A percentile compares a stretch with the other conserved stretches of the same genome.
Conservation (phyloP, 1,284 basidiomycete genomes). For the Melampsora larici-populina region DNA sequence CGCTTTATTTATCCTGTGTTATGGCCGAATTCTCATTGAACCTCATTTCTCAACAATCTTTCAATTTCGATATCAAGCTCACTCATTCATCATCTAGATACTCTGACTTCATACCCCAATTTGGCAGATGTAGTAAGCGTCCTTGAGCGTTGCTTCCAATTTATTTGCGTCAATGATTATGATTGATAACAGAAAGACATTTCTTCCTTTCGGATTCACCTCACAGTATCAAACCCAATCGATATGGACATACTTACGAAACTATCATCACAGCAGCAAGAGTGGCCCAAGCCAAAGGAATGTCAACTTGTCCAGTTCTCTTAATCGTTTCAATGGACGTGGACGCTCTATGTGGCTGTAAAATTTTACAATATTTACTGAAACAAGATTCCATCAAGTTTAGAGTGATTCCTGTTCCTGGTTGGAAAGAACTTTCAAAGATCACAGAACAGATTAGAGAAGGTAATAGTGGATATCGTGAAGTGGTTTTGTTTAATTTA, state of each 20-base stretch:
- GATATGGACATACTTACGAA: constrained; percentile 32
- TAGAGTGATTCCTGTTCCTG: constrained; percentile 27
- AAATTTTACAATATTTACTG: constrained; percentile 33
- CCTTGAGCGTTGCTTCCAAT: too few relatives aligned
- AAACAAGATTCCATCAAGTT: constrained; percentile 37
- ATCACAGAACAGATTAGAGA: constrained; percentile 25
- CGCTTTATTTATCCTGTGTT: too few relatives aligned
- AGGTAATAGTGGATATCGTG: constrained; percentile 5
- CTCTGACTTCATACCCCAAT: too few relatives aligned
- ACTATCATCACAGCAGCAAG: constrained; percentile 23
- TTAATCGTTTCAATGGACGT: constrained; percentile 30
- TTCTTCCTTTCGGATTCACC: neutral
- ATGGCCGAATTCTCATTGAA: too few relatives aligned
- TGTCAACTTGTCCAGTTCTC: constrained; percentile 29
- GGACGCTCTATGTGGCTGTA: constrained; percentile 33
- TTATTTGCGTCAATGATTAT: too few relatives aligned
- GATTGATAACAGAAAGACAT: neutral
- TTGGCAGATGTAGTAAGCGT: too few relatives aligned
- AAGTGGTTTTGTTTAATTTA: constrained; percentile 83
- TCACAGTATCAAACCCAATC: constrained; percentile 26
- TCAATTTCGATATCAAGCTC: too few relatives aligned
- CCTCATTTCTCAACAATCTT: too few relatives aligned
- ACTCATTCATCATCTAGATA: too few relatives aligned
- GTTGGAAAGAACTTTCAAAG: constrained; percentile 33
- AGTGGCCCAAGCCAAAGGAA: constrained; percentile 12